Evolutionary conservation across 2,329 filamentous ascomycete genomes (phyloP), one percentile per base, ranked within the genome.

Genomic region (Fusarium graminum): DNA sequence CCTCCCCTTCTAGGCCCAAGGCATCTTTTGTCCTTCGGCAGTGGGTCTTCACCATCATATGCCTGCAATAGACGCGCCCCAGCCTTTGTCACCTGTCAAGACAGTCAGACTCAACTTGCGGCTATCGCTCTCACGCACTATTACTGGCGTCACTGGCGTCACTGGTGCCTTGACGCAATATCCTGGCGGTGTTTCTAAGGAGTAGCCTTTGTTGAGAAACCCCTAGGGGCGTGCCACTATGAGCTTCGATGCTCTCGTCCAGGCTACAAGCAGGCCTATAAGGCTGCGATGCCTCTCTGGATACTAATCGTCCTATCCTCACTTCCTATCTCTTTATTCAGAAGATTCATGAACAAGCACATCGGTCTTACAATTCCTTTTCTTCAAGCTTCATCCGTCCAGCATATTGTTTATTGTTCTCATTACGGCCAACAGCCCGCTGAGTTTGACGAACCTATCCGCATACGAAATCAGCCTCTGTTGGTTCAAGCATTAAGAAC

Each of bases 281-380:
- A 86, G 83, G 83, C 80, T 83, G 74, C 80, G 79, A 84, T 84
- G 77, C 75, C 82, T 81, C 80, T 64, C 72, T 70, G 50, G 75
- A 75, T 61, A 54, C 51, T 64, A 69, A 67, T 67, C 68, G 60
- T 74, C 65, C 69, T 74, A 71, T 70, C 52, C 68, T 70, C 60
- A 59, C 53, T 59, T 66, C 57, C 54, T 68, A 42, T 68, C 54
- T 61, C 44, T 69, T 61, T 57, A 59, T 69, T 67, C 65, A 52
- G 17, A 49, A 29, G 43, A 55, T 56, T 61, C 47, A 67, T 56
- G 45, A 61, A 61, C 59, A 60, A 50, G 55, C 46, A 41, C 41
- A 36, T 63, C 51, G 22, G 45, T 62, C 29, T 22, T 19, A 53
- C 25, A 39, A 36, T 47, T 29, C 39, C 52, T 68, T 17, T 22